A percentile compares a stretch with the other conserved stretches of the same genome.
Conservation (phyloP, 495 filamentous ascomycete genomes). For the Zalerion maritima region DNA sequence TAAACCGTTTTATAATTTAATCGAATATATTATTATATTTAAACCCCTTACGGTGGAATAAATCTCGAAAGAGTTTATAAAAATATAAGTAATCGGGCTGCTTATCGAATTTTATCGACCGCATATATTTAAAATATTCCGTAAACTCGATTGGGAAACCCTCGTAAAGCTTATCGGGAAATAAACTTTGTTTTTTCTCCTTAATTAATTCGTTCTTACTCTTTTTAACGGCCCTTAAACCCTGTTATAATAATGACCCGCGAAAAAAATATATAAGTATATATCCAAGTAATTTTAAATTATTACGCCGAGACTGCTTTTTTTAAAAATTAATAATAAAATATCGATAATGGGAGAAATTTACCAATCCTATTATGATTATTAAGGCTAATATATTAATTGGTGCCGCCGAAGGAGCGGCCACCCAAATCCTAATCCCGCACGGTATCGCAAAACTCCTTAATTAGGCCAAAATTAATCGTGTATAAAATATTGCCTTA, state of each 20-base stretch:
- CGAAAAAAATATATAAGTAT: slow-evolving; percentile 22
- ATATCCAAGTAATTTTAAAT: slow-evolving; percentile 29
- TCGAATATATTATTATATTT: slow-evolving; percentile 13
- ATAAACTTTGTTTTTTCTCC: slow-evolving; percentile 7
- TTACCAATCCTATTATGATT: slow-evolving; percentile 18
- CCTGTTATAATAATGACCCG: slow-evolving; percentile 25
- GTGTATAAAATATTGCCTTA: slow-evolving; percentile 20
- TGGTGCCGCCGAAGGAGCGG: slow-evolving; percentile 6
- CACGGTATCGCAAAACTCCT: slow-evolving; percentile 8
- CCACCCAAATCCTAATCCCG: no score
- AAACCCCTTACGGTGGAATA: slow-evolving; percentile 8
- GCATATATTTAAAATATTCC: no score
- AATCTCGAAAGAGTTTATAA: slow-evolving; percentile 6
- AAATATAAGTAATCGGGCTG: slow-evolving; percentile 7
- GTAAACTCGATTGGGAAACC: slow-evolving; percentile 7
- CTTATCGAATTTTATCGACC: slow-evolving; percentile 2
- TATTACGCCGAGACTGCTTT: slow-evolving; percentile 22
- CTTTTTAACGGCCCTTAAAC: slow-evolving; percentile 10
- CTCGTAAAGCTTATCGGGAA: slow-evolving; percentile 5
- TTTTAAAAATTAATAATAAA: slow-evolving; percentile 9
- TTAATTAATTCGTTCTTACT: slow-evolving; percentile 6
- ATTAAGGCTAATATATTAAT: slow-evolving; percentile 17
- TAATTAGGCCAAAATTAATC: slow-evolving; percentile 16
- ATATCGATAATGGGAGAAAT: slow-evolving; percentile 2
- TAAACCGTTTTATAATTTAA: slow-evolving; percentile 7